Percentiles rank a stretch among this genome's conserved stretches.
Evolutionary conservation across 2,329 filamentous ascomycete genomes (phyloP).

Genomic region (Tolypocladium paradoxum): DNA sequence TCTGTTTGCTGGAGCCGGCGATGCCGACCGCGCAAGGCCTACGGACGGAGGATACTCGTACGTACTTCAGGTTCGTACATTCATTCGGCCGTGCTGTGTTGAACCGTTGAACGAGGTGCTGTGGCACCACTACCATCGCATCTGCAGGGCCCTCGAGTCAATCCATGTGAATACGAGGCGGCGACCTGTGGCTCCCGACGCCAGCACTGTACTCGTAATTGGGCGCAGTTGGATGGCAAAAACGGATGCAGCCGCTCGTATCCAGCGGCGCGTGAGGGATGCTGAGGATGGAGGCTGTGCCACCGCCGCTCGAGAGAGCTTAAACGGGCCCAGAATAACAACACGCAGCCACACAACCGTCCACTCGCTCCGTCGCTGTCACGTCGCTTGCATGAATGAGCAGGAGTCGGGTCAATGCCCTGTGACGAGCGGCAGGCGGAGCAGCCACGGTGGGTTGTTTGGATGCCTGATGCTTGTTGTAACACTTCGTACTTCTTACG

Average conservation of each 20-base stretch:
- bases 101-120: background rate
- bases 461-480: background rate
- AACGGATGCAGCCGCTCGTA: slow-evolving; percentile 1
- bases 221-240: background rate
- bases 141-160: background rate
- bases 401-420: background rate
- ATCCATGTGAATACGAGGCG: background rate
- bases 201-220: no score
- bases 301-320: background rate
- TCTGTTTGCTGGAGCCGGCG: background rate
- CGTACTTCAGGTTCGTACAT: no score
- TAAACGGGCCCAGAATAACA: background rate
- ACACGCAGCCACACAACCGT: background rate
- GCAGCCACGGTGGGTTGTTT: background rate
- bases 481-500: background rate
- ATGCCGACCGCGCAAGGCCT: background rate
- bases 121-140: background rate
- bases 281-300: background rate
- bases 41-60: background rate
- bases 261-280: background rate
- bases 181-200: background rate
- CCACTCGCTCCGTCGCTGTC: background rate
- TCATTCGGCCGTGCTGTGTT: no score
- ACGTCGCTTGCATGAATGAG: no score
- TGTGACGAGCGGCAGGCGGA: background rate